A percentile compares a stretch with the other conserved stretches of the same genome.
Conservation (phyloP, 2,329 filamentous ascomycete genomes). For the Arthrinium puccinioides region DNA sequence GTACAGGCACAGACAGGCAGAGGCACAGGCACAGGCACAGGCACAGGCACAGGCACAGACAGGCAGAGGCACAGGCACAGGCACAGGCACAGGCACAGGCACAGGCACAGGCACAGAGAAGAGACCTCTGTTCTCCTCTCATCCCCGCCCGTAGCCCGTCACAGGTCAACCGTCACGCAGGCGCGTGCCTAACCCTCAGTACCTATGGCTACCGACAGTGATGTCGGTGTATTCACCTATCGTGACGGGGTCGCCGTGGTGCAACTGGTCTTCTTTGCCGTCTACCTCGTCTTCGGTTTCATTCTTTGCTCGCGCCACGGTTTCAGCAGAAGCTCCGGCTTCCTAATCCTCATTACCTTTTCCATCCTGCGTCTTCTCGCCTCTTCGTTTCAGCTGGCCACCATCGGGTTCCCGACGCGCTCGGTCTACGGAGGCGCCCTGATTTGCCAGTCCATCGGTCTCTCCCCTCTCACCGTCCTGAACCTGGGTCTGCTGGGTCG, state of each 20-base stretch:
- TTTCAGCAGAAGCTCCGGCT: slow-evolving; percentile 20
- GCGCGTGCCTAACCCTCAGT: too few species aligned
- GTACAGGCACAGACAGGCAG: too few species aligned
- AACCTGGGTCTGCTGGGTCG: slow-evolving; percentile 18
- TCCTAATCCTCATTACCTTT: slow-evolving; percentile 18
- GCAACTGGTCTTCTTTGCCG: slow-evolving; percentile 19
- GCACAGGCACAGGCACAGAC: too few species aligned
- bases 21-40: too few species aligned
- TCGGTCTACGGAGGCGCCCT: slow-evolving; percentile 12
- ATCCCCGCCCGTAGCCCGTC: too few species aligned
- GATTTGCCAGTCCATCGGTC: slow-evolving; percentile 21
- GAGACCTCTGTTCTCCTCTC: too few species aligned
- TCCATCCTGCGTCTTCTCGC: slow-evolving; percentile 21
- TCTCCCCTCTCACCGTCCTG: slow-evolving; percentile 19
- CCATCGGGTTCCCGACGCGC: slow-evolving; percentile 13
- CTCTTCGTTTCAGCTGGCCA: slow-evolving; percentile 15
- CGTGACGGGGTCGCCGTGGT: slow-evolving; percentile 21
- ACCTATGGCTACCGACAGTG: too few species aligned
- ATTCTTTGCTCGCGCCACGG: slow-evolving; percentile 20
- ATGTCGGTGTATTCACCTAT: slow-evolving; percentile 11
- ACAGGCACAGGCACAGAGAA: too few species aligned
- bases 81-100: too few species aligned
- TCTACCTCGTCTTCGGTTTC: slow-evolving; percentile 15
- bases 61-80: too few species aligned
- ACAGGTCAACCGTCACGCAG: too few species aligned